Evolutionary conservation across 345 rosid species (phyloP), one percentile per base, ranked within the genome.

Genomic region (Euphorbia peplus): DNA sequence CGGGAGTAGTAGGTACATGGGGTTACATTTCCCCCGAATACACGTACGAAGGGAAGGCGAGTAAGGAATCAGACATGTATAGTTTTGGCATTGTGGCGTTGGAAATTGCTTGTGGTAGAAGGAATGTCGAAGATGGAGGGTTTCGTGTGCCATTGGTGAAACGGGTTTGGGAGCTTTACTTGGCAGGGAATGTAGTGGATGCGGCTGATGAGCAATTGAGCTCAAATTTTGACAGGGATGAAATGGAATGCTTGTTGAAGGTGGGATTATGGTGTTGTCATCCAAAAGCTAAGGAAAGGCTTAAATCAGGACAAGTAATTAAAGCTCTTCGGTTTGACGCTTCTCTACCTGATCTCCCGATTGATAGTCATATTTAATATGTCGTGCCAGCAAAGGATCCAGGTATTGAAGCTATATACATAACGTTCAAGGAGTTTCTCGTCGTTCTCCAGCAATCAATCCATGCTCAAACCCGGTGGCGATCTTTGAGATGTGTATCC

Each of bases 31-130:
- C 53, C 53, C 48, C 8, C 5, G 54, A 50, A 39, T 39, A 39
- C 9, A 5, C 42, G 9, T 39, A 39, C 8, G 8, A 11, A 3
- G 39, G 70, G 37, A 37, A 5, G 37, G 62, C 62, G 3, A 39
- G 21, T 2, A 54, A 54, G 11, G 10, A 54, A 15, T 53, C 70
- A 25, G 70, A 66, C 44, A 66, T 67, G 16, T 67, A 15, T 42
- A 67, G 70, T 39, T 67, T 67, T 18, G 61, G 70, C 5, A n/a
- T 67, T 13, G 70, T 67, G 15, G 62, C 50, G 4, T 7, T 67
- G 16, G 61, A 67, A 39, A 67, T 67, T n/a, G n/a, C n/a, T n/a
- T 24, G 60, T 60, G 60, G 3, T 32, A 8, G 60, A 54, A 3
- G 21, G 30, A 55, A 47, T 21, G 2, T 13, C 5, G 18, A 44